Evolutionary conservation across 192 early-diverging fungal species (phyloP).

Genomic region (Kappamyces sp.): DNA sequence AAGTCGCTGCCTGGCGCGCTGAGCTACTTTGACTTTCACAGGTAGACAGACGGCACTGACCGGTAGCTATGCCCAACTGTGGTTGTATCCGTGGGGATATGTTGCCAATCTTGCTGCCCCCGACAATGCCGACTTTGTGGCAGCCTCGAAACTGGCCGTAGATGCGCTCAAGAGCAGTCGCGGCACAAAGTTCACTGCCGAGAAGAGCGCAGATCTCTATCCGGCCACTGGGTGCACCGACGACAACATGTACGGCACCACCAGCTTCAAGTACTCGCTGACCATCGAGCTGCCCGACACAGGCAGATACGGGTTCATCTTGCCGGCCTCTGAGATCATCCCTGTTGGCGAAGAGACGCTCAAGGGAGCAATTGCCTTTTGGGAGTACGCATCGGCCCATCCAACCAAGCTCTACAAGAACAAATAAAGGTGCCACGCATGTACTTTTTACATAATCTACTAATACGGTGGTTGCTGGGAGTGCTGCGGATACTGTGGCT

Average conservation of each 20-base stretch:
- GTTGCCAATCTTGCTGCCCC: constrained; percentile 13
- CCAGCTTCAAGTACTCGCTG: constrained; percentile 6
- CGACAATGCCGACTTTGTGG: constrained; percentile 19
- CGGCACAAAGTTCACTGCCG: constrained; percentile 13
- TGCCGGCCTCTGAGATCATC: constrained; percentile 22
- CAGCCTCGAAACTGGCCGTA: constrained; percentile 17
- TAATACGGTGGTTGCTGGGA: constrained; percentile 13
- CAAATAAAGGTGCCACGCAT: too few relatives aligned
- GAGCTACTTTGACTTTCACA: constrained; percentile 38
- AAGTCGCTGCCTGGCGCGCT: constrained; percentile 28
- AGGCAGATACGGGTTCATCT: constrained; percentile 22
- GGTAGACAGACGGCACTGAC: too few relatives aligned
- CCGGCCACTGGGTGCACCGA: constrained; percentile 25
- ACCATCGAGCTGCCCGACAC: constrained; percentile 26
- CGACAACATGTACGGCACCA: constrained; percentile 18
- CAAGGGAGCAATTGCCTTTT: constrained; percentile 4
- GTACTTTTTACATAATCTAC: neutral
- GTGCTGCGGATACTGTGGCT: constrained; percentile 16
- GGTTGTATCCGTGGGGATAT: constrained; percentile 42
- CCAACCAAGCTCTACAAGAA: too few relatives aligned
- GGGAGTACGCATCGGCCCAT: neutral
- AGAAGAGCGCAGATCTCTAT: constrained; percentile 15
- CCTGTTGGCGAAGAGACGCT: constrained; percentile 23
- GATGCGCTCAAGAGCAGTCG: constrained; percentile 16
- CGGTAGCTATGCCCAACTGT: constrained; percentile 46